Evolutionary conservation across 176 grass and related monocot genomes (phyloP).

Genomic region (Carex littledalei): DNA sequence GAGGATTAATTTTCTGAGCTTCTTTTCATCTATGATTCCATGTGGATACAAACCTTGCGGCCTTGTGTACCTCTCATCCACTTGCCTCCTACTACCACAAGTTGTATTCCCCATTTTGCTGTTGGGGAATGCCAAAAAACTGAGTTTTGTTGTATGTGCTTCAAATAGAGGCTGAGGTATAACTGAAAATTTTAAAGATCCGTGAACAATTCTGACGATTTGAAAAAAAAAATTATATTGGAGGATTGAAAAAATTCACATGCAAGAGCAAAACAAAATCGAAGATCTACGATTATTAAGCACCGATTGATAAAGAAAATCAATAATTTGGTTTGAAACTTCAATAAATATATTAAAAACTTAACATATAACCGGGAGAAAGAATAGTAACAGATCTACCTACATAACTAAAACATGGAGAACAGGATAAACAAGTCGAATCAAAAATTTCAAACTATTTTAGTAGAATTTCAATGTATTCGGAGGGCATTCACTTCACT

Average conservation of each 20-base stretch:
- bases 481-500: background rate
- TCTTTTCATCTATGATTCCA: constrained; percentile 74
- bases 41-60: constrained; percentile 92
- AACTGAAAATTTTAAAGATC: background rate
- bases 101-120: constrained; percentile 48
- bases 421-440: background rate
- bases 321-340: background rate
- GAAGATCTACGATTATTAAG: background rate
- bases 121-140: background rate
- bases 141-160: background rate
- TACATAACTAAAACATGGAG: background rate
- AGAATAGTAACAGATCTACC: background rate
- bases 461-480: background rate
- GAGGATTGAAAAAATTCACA: background rate
- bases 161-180: background rate
- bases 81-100: constrained; percentile 39
- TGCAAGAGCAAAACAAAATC: background rate
- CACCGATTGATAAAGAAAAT: background rate
- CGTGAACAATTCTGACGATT: background rate
- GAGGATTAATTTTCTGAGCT: constrained; percentile 79
- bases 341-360: background rate
- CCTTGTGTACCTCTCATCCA: constrained; percentile 79
- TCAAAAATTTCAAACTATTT: background rate
- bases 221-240: background rate
- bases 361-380: background rate